phyloP scores from a whole-genome alignment of 176 grass and related monocot species.

The Oryza punctata region DNA sequence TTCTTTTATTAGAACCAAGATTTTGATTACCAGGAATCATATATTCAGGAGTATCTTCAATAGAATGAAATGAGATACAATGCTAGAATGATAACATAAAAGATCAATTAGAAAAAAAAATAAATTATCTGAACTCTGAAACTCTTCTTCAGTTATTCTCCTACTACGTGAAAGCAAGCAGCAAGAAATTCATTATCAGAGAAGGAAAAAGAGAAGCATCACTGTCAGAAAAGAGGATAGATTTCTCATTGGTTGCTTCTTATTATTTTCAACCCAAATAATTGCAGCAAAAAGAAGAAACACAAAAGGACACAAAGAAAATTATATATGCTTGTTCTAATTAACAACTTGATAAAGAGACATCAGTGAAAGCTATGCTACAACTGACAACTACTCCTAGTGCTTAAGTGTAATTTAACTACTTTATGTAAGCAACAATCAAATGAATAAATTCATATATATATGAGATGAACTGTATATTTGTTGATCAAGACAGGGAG shows the following conservation, averaged over 20 bases:
- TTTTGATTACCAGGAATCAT: too few relatives aligned
- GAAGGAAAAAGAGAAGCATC: background rate
- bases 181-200: background rate
- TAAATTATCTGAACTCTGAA: background rate
- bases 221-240: background rate
- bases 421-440: background rate
- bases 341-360: background rate
- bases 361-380: background rate
- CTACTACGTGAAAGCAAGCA: background rate
- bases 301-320: background rate
- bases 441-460: background rate
- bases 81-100: too few relatives aligned
- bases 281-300: background rate
- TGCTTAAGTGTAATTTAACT: background rate
- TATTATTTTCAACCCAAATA: background rate
- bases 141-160: background rate
- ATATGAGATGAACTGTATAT: background rate
- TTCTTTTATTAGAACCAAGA: too few relatives aligned
- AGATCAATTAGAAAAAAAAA: too few relatives aligned
- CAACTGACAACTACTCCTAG: background rate
- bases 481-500: background rate
- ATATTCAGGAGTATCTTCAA: too few relatives aligned
- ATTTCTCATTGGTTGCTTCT: background rate
- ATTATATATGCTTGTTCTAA: background rate
- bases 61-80: too few relatives aligned